Evolutionary conservation across 2,329 filamentous ascomycete species (phyloP).

Genomic region (Alternaria sp.): DNA sequence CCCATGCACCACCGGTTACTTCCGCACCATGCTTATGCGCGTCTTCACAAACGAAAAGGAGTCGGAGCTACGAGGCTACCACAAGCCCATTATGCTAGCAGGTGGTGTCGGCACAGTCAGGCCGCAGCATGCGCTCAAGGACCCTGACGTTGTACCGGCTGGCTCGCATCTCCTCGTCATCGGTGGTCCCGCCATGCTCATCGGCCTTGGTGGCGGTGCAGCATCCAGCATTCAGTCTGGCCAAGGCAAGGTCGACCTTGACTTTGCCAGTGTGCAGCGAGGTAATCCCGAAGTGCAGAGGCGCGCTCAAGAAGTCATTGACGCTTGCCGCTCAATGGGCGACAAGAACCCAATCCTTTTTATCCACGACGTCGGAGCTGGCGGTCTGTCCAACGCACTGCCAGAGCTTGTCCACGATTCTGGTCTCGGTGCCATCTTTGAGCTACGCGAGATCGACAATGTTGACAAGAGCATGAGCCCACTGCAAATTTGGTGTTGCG

Average conservation of each 20-base stretch:
- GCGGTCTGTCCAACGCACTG: conserved; percentile 83
- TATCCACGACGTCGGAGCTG: conserved; percentile 97
- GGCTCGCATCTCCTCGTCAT: conserved; percentile 93
- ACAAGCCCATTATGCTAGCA: conserved; percentile 99
- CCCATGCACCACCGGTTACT: conserved; percentile 86
- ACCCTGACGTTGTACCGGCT: conserved; percentile 77
- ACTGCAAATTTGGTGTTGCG: conserved; percentile 97
- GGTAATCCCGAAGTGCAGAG: conserved; percentile 97
- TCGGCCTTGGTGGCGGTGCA: conserved; percentile 93
- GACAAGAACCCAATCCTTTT: conserved; percentile 89
- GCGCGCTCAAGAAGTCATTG: conserved; percentile 97
- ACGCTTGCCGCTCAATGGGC: conserved; percentile 86
- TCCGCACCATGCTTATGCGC: conserved; percentile 83
- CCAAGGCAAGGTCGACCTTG: conserved; percentile 87
- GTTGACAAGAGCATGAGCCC: conserved; percentile 92
- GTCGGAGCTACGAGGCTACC: conserved; percentile 84
- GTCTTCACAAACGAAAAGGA: conserved; percentile 67
- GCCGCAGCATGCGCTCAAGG: conserved; percentile 89
- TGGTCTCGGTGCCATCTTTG: conserved; percentile 87
- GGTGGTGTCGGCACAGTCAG: conserved; percentile 93
- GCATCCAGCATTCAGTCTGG: conserved; percentile 90
- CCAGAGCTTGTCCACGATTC: conserved; percentile 93
- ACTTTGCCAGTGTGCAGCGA: conserved; percentile 96
- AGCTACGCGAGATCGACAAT: conserved; percentile 92
- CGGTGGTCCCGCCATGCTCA: conserved; percentile 96